These are phyloP conservation scores for Tricholoma furcatifolium DNA, from an alignment of 768 basidiomycete genomes.

Conservation along the genomic window DNA sequence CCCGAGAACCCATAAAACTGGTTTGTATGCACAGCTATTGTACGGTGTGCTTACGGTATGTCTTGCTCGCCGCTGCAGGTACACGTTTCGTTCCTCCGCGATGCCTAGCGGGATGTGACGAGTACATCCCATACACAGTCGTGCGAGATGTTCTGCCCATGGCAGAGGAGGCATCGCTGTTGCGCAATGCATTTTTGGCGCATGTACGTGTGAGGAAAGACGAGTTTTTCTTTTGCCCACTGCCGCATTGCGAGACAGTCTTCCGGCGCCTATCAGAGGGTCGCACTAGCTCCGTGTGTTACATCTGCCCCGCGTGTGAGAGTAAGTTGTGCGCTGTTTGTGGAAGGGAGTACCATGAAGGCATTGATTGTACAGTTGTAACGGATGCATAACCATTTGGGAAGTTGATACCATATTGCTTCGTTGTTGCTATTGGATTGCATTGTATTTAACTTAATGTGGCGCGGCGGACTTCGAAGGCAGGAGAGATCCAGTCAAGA, in stretches of 20 bases:
- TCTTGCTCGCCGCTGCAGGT: slow-evolving; percentile 32
- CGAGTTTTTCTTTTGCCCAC: slow-evolving; percentile 55
- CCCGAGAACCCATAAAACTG: slow-evolving; percentile 32
- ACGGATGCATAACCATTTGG: neutral
- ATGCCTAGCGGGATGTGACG: slow-evolving; percentile 36
- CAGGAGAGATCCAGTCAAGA: neutral
- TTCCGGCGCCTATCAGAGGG: slow-evolving; percentile 29
- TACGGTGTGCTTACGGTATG: slow-evolving; percentile 43
- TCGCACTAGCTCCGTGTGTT: slow-evolving; percentile 1
- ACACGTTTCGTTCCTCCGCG: slow-evolving; percentile 27
- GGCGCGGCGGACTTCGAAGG: neutral
- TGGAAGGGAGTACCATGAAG: slow-evolving; percentile 38
- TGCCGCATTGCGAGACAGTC: slow-evolving; percentile 46
- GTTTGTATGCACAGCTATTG: slow-evolving; percentile 56
- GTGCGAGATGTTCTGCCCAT: slow-evolving; percentile 38
- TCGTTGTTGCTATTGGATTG: neutral
- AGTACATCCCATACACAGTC: slow-evolving; percentile 35
- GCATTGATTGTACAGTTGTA: slow-evolving; percentile 29
- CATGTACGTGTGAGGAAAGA: slow-evolving; percentile 38
- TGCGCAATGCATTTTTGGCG: slow-evolving; percentile 40
- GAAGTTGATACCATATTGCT: neutral
- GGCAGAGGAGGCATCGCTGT: slow-evolving; percentile 36
- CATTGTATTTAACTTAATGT: neutral
- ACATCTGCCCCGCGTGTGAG: slow-evolving; percentile 33
- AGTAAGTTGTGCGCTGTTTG: slow-evolving; percentile 38